Conservation (phyloP, 257 asterid genomes). For the Asclepias syriaca region DNA sequence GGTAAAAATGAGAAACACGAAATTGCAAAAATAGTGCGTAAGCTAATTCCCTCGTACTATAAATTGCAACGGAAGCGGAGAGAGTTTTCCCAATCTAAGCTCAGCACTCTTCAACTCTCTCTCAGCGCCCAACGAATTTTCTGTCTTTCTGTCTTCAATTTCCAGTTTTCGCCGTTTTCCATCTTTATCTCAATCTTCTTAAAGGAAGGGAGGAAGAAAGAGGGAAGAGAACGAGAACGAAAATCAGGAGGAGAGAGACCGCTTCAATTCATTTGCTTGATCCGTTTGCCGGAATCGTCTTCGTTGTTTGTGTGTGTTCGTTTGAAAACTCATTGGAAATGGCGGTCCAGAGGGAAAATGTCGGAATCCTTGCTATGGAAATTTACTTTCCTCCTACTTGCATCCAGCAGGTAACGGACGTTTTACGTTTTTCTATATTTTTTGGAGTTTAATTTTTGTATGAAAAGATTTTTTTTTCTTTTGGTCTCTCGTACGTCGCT, state of each 20-base stretch:
- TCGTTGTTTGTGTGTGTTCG: not conserved
- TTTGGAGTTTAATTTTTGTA: not conserved
- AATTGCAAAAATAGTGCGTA: conserved; percentile 48
- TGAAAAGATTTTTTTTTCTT: not conserved
- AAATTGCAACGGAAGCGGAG: conserved; percentile 20
- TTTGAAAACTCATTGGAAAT: conserved; percentile 15
- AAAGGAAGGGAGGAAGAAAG: not conserved
- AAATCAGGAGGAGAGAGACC: not conserved
- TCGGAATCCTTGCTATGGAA: conserved; percentile 96
- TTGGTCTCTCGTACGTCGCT: not conserved
- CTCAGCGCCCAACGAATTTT: conserved; percentile 3
- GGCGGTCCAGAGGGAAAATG: conserved; percentile 57
- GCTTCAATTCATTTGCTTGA: not conserved
- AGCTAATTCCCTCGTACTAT: conserved; percentile 24
- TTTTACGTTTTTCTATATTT: not conserved
- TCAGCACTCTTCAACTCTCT: not conserved
- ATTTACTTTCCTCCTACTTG: conserved; percentile 94
- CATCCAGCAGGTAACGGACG: conserved; percentile 68
- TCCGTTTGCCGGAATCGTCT: conserved; percentile 19
- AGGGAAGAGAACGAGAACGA: not conserved
- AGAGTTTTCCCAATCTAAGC: conserved; percentile 15
- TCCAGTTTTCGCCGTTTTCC: conserved; percentile 23
- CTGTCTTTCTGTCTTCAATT: conserved; percentile 9
- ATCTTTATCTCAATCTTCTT: not conserved
- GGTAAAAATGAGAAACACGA: conserved; percentile 18